Percentiles rank a stretch among this genome's conserved stretches.
Conservation (phyloP, 1,139 yeast species). For the Zygosaccharomyces sapae region DNA sequence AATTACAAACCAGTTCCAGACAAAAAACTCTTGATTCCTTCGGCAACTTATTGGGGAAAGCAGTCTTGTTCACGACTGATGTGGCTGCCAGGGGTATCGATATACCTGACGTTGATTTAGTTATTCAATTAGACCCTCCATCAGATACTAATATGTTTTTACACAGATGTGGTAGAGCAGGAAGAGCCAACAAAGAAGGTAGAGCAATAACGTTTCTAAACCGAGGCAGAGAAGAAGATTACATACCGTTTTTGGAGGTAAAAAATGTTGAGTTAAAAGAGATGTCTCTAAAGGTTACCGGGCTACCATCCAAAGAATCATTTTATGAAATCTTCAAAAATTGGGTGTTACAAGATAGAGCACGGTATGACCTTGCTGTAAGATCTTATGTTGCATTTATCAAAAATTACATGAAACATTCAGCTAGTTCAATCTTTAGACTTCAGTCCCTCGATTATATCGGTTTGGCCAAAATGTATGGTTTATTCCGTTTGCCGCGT, state of each 20-base stretch:
- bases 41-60: slow-evolving; percentile 44
- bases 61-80: slow-evolving; percentile 75
- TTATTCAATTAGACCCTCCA: slow-evolving; percentile 85
- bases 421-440: slow-evolving; percentile 85
- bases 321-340: slow-evolving; percentile 42
- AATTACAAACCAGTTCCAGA: slow-evolving; percentile 69
- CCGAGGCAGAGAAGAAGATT: slow-evolving; percentile 75
- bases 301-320: slow-evolving; percentile 25
- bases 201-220: slow-evolving; percentile 69
- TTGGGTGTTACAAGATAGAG: slow-evolving; percentile 70
- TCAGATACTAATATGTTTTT: slow-evolving; percentile 82
- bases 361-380: slow-evolving; percentile 75
- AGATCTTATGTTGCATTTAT: slow-evolving; percentile 80
- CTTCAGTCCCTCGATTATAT: slow-evolving; percentile 65
- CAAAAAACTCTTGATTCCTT: slow-evolving; percentile 64
- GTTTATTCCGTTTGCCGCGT: slow-evolving; percentile 76
- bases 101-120: slow-evolving; percentile 86
- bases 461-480: slow-evolving; percentile 71
- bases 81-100: slow-evolving; percentile 94
- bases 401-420: slow-evolving; percentile 79
- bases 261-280: slow-evolving; percentile 56
- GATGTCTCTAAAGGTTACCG: slow-evolving; percentile 34
- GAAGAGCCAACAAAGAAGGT: slow-evolving; percentile 82
- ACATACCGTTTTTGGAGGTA: slow-evolving; percentile 73
- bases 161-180: slow-evolving; percentile 91